Conservation (phyloP, 1,284 basidiomycete species). For the Boletellus deceptivus region DNA sequence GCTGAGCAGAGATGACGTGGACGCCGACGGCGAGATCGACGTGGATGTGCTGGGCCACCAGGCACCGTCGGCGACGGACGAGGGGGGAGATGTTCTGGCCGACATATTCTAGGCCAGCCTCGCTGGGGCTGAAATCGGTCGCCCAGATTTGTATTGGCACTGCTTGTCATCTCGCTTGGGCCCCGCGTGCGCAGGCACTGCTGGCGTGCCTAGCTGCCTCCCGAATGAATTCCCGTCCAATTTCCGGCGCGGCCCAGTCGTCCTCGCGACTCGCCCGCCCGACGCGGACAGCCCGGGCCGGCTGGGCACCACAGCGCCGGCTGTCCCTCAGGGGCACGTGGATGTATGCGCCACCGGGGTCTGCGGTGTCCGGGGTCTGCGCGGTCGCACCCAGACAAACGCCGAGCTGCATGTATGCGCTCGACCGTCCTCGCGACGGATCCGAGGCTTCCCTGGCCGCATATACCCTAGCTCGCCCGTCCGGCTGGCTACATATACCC, state of each 20-base stretch:
- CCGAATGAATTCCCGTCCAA: too few species aligned
- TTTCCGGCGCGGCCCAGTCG: too few species aligned
- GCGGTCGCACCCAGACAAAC: constrained; percentile 8
- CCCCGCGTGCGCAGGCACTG: too few species aligned
- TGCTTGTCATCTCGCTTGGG: too few species aligned
- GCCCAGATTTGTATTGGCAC: too few species aligned
- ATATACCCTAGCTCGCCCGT: neutral
- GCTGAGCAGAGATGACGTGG: constrained; percentile 39
- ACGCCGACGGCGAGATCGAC: constrained; percentile 46
- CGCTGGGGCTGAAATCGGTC: too few species aligned
- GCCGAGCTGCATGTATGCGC: constrained; percentile 5
- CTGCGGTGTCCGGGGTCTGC: constrained; percentile 11
- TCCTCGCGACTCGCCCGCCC: too few species aligned
- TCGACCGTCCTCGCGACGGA: neutral
- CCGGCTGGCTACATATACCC: constrained; percentile 17
- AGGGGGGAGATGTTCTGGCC: constrained; percentile 28
- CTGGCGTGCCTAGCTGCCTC: neutral
- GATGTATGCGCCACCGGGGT: neutral
- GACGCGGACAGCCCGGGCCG: too few species aligned
- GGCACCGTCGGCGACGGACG: constrained; percentile 42
- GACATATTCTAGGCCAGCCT: constrained; percentile 26
- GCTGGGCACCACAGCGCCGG: too few species aligned
- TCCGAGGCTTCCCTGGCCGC: neutral
- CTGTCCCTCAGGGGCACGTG: too few species aligned
- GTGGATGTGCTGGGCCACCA: constrained; percentile 43